Percentiles rank a stretch among this genome's conserved stretches.
Evolutionary conservation across 2,329 filamentous ascomycete genomes (phyloP).

Genomic region (Xylariales sp.): DNA sequence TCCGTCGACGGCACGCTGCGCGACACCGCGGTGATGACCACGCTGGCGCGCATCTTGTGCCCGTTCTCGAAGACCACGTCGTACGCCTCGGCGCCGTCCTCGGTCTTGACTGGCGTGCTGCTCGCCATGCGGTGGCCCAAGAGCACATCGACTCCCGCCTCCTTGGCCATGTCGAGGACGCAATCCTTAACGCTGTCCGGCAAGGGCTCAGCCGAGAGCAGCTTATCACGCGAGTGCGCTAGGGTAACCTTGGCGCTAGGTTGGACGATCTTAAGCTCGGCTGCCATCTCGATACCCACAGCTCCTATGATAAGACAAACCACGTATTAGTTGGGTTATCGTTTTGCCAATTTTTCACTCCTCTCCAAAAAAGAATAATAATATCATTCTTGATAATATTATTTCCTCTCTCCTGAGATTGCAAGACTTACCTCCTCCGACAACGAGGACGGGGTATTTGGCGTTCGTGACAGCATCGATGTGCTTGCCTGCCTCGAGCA

Average conservation of each 20-base stretch:
- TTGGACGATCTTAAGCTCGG: slow-evolving; percentile 66
- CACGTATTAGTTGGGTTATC: too few species aligned
- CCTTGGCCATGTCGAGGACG: slow-evolving; percentile 52
- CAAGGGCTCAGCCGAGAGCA: slow-evolving; percentile 70
- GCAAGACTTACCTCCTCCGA: slow-evolving; percentile 67
- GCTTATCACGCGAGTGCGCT: slow-evolving; percentile 65
- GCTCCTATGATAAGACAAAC: too few species aligned
- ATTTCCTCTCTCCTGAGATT: too few species aligned
- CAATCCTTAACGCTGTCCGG: slow-evolving; percentile 65
- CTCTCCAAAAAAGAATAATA: too few species aligned
- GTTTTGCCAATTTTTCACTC: too few species aligned
- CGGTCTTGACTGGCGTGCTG: slow-evolving; percentile 39
- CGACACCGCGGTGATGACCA: slow-evolving; percentile 67
- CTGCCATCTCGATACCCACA: slow-evolving; percentile 78
- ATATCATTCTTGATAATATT: too few species aligned
- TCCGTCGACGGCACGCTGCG: slow-evolving; percentile 56
- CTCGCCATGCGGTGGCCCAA: slow-evolving; percentile 54
- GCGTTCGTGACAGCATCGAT: slow-evolving; percentile 50
- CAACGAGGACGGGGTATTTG: slow-evolving; percentile 58
- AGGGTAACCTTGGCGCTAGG: slow-evolving; percentile 66
- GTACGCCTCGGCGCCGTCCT: slow-evolving; percentile 34
- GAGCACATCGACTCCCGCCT: slow-evolving; percentile 62
- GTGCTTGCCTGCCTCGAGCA: slow-evolving; percentile 57
- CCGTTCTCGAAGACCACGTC: slow-evolving; percentile 58
- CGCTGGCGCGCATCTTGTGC: slow-evolving; percentile 53